Conservation (phyloP, 306 rosid genomes). For the Aeschynomene evenia region DNA sequence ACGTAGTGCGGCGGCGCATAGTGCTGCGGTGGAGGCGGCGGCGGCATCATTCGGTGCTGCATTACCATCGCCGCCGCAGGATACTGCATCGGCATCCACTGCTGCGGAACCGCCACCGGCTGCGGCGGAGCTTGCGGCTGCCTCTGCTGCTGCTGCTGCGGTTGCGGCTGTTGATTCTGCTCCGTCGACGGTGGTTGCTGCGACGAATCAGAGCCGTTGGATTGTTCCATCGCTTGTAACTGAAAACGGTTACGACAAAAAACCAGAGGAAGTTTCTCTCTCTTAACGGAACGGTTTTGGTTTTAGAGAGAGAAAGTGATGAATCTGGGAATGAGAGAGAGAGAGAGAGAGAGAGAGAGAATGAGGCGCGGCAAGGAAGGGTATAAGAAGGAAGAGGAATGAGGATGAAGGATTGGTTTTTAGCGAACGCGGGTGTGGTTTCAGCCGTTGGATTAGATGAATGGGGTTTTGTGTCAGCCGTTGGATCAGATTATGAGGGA, state of each 20-base stretch:
- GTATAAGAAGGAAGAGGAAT: constrained; percentile 53
- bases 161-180: constrained; percentile 31
- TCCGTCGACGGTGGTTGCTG: background rate
- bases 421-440: constrained; percentile 53
- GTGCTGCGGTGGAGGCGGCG: constrained; percentile 51
- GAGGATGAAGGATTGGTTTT: constrained; percentile 50
- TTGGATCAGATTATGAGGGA: constrained; percentile 40
- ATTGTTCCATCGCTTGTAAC: constrained; percentile 66
- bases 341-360: constrained; percentile 25
- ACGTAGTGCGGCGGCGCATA: constrained; percentile 46
- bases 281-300: background rate
- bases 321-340: constrained; percentile 33
- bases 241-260: background rate
- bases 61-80: constrained; percentile 93
- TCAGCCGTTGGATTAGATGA: constrained; percentile 46
- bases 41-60: constrained; percentile 41
- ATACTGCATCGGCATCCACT: constrained; percentile 88
- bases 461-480: constrained; percentile 28
- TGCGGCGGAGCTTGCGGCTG: constrained; percentile 26
- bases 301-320: constrained; percentile 37
- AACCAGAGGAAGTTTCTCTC: background rate
- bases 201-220: constrained; percentile 74
- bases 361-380: constrained; percentile 43
- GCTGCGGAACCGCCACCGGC: constrained; percentile 49
- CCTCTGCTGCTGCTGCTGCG: constrained; percentile 25